phyloP scores from a whole-genome alignment of 176 grass and related monocot species.

The Calamus simplicifolius region DNA sequence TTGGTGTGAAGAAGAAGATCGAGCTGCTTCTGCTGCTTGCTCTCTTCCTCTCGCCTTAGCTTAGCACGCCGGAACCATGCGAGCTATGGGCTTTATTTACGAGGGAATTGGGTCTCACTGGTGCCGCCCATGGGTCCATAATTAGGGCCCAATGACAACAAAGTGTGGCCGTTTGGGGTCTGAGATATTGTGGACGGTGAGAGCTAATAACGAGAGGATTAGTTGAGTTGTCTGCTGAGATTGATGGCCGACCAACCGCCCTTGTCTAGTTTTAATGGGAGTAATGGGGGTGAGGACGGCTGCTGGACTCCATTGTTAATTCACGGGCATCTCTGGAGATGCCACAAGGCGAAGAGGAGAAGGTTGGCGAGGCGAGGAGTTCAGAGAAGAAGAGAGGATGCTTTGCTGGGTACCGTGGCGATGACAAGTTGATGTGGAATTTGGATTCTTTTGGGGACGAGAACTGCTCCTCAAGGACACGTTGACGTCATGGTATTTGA shows the following conservation, averaged over 20 bases:
- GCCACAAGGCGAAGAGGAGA: too few species aligned
- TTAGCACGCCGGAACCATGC: not conserved
- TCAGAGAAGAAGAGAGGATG: too few species aligned
- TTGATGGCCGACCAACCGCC: constrained; percentile 64
- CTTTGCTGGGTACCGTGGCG: too few species aligned
- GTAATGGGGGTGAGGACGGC: constrained; percentile 29
- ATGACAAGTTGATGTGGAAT: too few species aligned
- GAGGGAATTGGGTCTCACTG: constrained; percentile 1
- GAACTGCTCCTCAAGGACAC: too few species aligned
- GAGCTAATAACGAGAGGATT: constrained; percentile 18
- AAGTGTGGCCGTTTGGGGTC: not conserved
- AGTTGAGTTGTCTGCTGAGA: constrained; percentile 17
- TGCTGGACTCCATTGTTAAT: too few species aligned
- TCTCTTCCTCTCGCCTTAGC: too few species aligned
- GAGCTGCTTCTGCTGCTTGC: too few species aligned
- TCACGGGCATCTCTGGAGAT: not conserved
- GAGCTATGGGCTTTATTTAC: constrained; percentile 39
- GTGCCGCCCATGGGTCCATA: not conserved
- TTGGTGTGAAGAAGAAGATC: too few species aligned
- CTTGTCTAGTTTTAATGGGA: constrained; percentile 26
- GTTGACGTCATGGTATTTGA: too few species aligned
- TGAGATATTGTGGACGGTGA: constrained; percentile 55
- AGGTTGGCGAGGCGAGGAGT: too few species aligned
- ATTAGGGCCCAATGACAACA: constrained; percentile 3
- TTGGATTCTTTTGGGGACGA: too few species aligned